These are phyloP conservation scores for Cystobasidium tubakii DNA, from an alignment of 768 basidiomycete species.

Conservation along the genomic window DNA sequence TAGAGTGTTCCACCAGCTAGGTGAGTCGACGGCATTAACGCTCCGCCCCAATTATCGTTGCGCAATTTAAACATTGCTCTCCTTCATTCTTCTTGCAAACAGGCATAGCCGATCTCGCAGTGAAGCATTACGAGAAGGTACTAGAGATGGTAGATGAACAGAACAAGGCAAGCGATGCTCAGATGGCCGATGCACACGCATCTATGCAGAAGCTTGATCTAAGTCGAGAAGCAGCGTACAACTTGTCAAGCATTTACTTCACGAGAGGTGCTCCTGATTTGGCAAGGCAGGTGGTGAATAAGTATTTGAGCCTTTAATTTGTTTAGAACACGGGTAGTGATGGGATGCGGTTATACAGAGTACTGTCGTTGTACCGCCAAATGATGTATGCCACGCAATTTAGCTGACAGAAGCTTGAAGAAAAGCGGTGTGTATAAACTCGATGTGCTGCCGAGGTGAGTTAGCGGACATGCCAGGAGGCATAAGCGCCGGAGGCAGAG, in stretches of 20 bases:
- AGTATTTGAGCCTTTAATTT: constrained; percentile 67
- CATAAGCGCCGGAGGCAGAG: too few species aligned
- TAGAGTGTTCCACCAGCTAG: constrained; percentile 84
- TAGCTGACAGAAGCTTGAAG: too few species aligned
- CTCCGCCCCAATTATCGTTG: too few species aligned
- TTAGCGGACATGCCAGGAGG: not conserved
- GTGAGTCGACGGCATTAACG: too few species aligned
- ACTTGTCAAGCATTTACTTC: constrained; percentile 74
- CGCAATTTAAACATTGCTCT: too few species aligned
- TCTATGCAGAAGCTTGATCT: constrained; percentile 53
- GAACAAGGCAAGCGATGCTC: not conserved
- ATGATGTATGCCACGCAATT: too few species aligned
- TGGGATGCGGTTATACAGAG: too few species aligned
- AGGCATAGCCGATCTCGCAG: constrained; percentile 78
- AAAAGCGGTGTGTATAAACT: too few species aligned
- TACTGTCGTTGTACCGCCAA: not conserved
- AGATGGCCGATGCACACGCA: not conserved
- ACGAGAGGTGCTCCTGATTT: constrained; percentile 68
- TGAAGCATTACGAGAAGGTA: constrained; percentile 74
- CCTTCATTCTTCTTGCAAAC: too few species aligned
- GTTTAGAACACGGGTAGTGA: too few species aligned
- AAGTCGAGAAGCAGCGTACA: constrained; percentile 76
- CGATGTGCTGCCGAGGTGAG: too few species aligned
- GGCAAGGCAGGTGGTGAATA: constrained; percentile 64
- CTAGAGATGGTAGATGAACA: constrained; percentile 53